Evolutionary conservation across 192 early-diverging fungal species (phyloP), one percentile per base, ranked within the genome.

Genomic region (Phlyctochytrium arcticum): DNA sequence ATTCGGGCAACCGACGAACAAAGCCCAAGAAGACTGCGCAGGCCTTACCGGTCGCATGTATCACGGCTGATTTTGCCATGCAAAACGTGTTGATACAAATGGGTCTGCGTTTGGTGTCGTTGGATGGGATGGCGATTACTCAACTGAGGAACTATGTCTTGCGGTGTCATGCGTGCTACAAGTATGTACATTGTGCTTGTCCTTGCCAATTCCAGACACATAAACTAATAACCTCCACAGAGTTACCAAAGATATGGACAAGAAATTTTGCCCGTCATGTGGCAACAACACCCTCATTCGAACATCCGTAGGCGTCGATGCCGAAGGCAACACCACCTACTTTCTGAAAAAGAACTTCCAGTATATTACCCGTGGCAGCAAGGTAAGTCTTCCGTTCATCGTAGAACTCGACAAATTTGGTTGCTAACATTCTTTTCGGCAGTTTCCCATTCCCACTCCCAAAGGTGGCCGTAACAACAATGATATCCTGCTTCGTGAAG

Each of bases 41-140:
- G 32, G 51, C 31, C 3, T 78, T 91, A 61, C 67, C 80, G n/a
- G 92, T 94, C 4, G 94, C 89, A 17, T 96, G 94, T 70, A 89
- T 91, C 36, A 93, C 95, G 0, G 72, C 80, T 9, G 95, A 98
- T 79, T 98, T 92, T 68, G 93, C 95, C 27, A 93, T 96, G 90
- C 92, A 98, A 80, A 98, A 98, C 74, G 91, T 98, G 15, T 68
- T 96, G 36, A 73, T 98, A 53, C 92, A 95, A 75, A 95, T 98
- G 90, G 84, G 87, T 19, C 80, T 98, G 63, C 80, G 83, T 47
- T 80, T 98, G 36, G 71, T 96, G 7, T 89, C 89, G 4, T 73
- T 89, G 9, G 93, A 96, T 66, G 96, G 96, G 48, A 67, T 90
- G 6, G 67, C 79, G 15, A 88, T 98, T 44, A 81, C 57, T 30